phyloP scores from a whole-genome alignment of 225 moss, liverwort and hornwort species.

The Pseudoscleropodium purum region DNA sequence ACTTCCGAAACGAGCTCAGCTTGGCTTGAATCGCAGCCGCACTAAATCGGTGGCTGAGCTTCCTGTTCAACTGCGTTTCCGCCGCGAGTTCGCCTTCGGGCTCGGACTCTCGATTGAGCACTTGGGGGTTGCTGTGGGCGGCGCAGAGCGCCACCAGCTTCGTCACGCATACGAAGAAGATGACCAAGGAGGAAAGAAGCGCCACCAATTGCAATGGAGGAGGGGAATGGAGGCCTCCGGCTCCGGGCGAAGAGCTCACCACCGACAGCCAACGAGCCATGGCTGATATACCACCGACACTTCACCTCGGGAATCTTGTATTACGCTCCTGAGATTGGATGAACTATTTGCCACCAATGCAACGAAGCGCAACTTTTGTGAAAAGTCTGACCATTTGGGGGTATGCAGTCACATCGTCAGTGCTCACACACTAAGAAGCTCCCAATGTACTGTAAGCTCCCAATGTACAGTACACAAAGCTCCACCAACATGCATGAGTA shows the following conservation, averaged over 20 bases:
- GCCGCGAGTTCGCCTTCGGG: slow-evolving; percentile 27
- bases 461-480: not conserved
- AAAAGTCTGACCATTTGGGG: not conserved
- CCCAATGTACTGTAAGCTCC: not conserved
- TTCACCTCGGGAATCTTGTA: not conserved
- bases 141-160: slow-evolving; percentile 42
- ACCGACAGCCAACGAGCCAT: slow-evolving; percentile 37
- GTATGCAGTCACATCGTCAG: not conserved
- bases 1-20: slow-evolving; percentile 36
- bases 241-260: not conserved
- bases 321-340: not conserved
- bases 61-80: slow-evolving; percentile 3
- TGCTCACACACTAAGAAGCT: not conserved
- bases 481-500: not conserved
- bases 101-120: slow-evolving; percentile 32
- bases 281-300: not conserved
- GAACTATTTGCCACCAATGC: not conserved
- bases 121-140: slow-evolving; percentile 31
- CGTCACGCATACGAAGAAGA: slow-evolving; percentile 33
- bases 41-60: slow-evolving; percentile 24
- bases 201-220: not conserved
- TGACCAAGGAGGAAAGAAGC: slow-evolving; percentile 7
- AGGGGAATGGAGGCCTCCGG: not conserved
- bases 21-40: slow-evolving; percentile 26
- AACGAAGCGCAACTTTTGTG: not conserved